These are phyloP conservation scores for Syzygium aqueum DNA, from an alignment of 345 rosid species.

Conservation along the genomic window DNA sequence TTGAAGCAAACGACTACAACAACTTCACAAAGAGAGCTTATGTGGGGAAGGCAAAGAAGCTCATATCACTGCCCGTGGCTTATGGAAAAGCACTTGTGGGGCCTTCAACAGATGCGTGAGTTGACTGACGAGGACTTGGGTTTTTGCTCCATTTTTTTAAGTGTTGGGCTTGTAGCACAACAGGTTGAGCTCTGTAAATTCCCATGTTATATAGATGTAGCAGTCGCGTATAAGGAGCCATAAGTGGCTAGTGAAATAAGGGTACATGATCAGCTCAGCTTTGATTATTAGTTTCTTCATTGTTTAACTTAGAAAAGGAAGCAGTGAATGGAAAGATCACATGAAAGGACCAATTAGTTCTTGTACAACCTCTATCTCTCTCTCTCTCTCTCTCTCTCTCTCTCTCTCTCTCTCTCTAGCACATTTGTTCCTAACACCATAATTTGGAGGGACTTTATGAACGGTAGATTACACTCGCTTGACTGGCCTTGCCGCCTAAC, in stretches of 20 bases:
- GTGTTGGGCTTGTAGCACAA: background rate
- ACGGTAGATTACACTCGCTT: background rate
- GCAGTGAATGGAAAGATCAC: background rate
- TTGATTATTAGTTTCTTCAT: background rate
- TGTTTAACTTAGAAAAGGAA: background rate
- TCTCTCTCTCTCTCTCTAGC: no score
- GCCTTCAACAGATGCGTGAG: background rate
- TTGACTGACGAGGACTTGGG: background rate
- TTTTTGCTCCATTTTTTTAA: background rate
- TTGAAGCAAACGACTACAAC: slow-evolving; percentile 45
- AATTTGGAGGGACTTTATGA: background rate
- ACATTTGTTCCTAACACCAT: background rate
- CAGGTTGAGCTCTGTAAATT: background rate
- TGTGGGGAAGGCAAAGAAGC: slow-evolving; percentile 37
- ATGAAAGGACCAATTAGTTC: background rate
- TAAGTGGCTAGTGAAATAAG: background rate
- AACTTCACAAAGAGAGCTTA: slow-evolving; percentile 41
- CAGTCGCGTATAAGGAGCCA: background rate
- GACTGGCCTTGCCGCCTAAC: background rate
- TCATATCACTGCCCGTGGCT: slow-evolving; percentile 26
- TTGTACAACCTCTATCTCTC: background rate
- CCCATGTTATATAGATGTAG: background rate
- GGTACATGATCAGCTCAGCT: background rate
- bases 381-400: background rate
- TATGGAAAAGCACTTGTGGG: slow-evolving; percentile 33